Conservation (phyloP, 331 rosid species). For the Malus hybrid region DNA sequence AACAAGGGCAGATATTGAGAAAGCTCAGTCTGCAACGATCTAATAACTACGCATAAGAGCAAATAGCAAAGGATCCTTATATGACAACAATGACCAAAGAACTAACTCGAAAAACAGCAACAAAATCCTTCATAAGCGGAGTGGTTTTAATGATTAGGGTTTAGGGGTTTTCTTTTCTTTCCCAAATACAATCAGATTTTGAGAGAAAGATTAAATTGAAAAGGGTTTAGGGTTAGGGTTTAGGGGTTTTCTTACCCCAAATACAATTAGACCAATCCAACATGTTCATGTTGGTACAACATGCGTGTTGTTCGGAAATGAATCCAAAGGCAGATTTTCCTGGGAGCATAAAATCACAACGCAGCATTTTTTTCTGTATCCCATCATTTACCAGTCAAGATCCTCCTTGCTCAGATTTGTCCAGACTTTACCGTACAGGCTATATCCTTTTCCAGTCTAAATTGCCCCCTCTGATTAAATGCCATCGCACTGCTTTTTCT, state of each 20-base stretch:
- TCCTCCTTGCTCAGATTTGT: conserved; percentile 39
- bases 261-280: conserved; percentile 16
- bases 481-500: conserved; percentile 23
- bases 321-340: conserved; percentile 35
- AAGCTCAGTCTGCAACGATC: too few relatives aligned
- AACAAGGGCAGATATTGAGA: too few relatives aligned
- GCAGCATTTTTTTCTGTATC: conserved; percentile 21
- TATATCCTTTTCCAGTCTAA: conserved; percentile 19
- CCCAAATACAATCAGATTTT: too few relatives aligned
- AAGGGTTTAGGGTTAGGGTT: neutral
- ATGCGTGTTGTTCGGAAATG: conserved; percentile 39
- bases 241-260: neutral
- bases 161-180: too few relatives aligned
- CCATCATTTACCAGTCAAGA: conserved; percentile 25
- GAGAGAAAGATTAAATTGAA: too few relatives aligned
- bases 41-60: neutral
- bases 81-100: neutral
- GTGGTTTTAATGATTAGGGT: neutral
- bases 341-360: conserved; percentile 47
- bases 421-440: conserved; percentile 36
- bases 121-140: neutral
- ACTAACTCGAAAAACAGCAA: neutral
- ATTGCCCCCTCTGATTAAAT: conserved; percentile 19
- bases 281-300: conserved; percentile 49
- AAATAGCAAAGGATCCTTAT: neutral